phyloP scores from a whole-genome alignment of 495 filamentous ascomycete species.

The Rostrohypoxylon terebratum region DNA sequence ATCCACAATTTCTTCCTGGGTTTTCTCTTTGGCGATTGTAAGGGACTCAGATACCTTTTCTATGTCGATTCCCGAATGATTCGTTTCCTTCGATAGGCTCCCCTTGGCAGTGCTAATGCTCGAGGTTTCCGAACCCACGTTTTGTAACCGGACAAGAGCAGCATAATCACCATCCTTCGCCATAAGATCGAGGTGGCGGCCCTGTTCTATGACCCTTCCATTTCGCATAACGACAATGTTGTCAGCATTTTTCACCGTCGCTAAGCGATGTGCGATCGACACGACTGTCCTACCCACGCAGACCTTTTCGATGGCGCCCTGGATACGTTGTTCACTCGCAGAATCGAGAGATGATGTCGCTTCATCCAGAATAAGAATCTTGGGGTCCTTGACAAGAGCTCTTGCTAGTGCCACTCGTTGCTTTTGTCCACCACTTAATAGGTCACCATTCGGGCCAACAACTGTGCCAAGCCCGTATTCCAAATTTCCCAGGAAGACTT shows the following conservation, averaged over 20 bases:
- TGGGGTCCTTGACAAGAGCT: constrained; percentile 61
- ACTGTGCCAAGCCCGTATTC: constrained; percentile 60
- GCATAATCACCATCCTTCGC: constrained; percentile 57
- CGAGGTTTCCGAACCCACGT: constrained; percentile 46
- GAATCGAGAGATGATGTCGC: constrained; percentile 67
- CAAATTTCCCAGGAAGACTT: constrained; percentile 52
- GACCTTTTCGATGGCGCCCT: constrained; percentile 61
- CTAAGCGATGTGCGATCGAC: constrained; percentile 76
- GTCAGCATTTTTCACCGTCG: constrained; percentile 71
- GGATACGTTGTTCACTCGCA: constrained; percentile 64
- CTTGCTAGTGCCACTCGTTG: constrained; percentile 72
- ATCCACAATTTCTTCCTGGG: background rate
- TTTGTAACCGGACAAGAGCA: constrained; percentile 52
- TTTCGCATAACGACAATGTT: constrained; percentile 71
- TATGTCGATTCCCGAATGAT: constrained; percentile 46
- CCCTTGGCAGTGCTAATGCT: constrained; percentile 44
- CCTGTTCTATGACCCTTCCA: constrained; percentile 67
- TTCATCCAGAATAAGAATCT: constrained; percentile 66
- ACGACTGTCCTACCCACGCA: constrained; percentile 71
- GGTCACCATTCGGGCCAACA: constrained; percentile 61
- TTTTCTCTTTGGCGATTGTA: constrained; percentile 19
- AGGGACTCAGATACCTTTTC: constrained; percentile 53
- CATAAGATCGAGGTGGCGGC: constrained; percentile 59
- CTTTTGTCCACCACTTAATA: constrained; percentile 68
- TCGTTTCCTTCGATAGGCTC: constrained; percentile 24